phyloP scores from a whole-genome alignment of 2,329 filamentous ascomycete genomes.

The Monosporascus sp. region DNA sequence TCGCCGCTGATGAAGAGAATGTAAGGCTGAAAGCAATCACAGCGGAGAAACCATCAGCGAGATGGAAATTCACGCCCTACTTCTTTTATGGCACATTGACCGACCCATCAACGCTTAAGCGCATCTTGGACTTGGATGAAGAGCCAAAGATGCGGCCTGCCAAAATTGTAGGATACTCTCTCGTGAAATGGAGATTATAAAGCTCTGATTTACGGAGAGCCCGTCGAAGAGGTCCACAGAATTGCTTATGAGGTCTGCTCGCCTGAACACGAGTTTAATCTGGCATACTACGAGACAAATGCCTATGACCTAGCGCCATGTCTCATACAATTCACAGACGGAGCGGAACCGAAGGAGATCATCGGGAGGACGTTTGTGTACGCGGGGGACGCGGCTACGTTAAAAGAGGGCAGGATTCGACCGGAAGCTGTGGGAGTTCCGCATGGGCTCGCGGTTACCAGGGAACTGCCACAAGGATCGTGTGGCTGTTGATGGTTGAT shows the following conservation, averaged over 20 bases:
- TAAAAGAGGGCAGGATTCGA: conserved; percentile 19
- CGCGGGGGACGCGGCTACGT: conserved; percentile 17
- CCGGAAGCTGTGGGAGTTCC: conserved; percentile 16
- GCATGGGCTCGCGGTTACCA: conserved; percentile 13
- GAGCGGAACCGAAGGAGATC: conserved; percentile 6
- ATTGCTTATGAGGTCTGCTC: conserved; percentile 11
- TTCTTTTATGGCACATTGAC: conserved; percentile 38
- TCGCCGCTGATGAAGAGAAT: too few relatives aligned
- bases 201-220: conserved; percentile 10
- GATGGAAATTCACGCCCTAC: conserved; percentile 14
- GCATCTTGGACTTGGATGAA: conserved; percentile 25
- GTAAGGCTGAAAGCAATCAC: too few relatives aligned
- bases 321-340: conserved; percentile 10
- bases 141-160: conserved; percentile 22
- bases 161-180: conserved; percentile 18
- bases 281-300: conserved; percentile 16
- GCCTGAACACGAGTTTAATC: conserved; percentile 9
- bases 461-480: conserved; percentile 1
- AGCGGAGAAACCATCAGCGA: too few relatives aligned
- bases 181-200: conserved; percentile 9
- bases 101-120: conserved; percentile 22
- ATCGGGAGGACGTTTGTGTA: conserved; percentile 22
- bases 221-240: conserved; percentile 7
- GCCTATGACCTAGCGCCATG: conserved; percentile 11
- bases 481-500: too few relatives aligned